Evolutionary conservation across 2,329 filamentous ascomycete genomes (phyloP).

Genomic region (Cladosporium cucumerinum): DNA sequence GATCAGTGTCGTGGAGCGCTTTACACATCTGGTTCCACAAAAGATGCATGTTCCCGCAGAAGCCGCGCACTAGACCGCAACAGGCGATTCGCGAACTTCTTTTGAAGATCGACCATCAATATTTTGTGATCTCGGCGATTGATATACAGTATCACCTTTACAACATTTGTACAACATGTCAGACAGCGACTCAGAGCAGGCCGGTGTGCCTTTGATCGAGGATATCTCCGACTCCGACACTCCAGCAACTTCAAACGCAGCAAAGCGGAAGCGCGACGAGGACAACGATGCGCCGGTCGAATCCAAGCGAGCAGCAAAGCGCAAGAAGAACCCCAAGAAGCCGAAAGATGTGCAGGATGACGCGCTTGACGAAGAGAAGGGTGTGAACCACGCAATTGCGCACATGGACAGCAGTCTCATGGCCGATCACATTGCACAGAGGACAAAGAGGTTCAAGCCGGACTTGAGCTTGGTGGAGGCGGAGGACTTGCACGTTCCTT

Average conservation of each 20-base stretch:
- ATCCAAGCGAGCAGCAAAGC: slow-evolving; percentile 42
- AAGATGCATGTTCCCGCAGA: background rate
- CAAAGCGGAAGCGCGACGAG: slow-evolving; percentile 43
- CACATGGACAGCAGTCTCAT: slow-evolving; percentile 79
- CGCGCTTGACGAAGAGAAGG: slow-evolving; percentile 43
- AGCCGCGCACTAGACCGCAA: slow-evolving; percentile 4
- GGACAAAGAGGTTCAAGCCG: slow-evolving; percentile 71
- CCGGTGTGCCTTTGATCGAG: slow-evolving; percentile 45
- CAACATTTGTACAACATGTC: slow-evolving; percentile 36
- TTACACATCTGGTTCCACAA: background rate
- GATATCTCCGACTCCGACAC: slow-evolving; percentile 35
- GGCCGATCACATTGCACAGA: slow-evolving; percentile 80
- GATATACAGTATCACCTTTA: background rate
- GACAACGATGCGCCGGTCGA: slow-evolving; percentile 34
- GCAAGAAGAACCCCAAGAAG: slow-evolving; percentile 56
- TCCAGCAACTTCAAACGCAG: slow-evolving; percentile 26
- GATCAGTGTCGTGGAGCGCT: background rate
- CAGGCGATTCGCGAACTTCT: slow-evolving; percentile 7
- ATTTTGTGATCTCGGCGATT: background rate
- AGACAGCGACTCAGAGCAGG: slow-evolving; percentile 41
- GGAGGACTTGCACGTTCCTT: slow-evolving; percentile 74
- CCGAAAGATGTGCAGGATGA: slow-evolving; percentile 63
- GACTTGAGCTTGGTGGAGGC: slow-evolving; percentile 82
- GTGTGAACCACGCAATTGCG: slow-evolving; percentile 75
- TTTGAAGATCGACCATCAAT: slow-evolving; percentile 11